Percentiles rank a stretch among this genome's conserved stretches.
These are phyloP conservation scores for Fragaria vesca DNA, from an alignment of 306 rosid genomes.

Conservation along the genomic window DNA sequence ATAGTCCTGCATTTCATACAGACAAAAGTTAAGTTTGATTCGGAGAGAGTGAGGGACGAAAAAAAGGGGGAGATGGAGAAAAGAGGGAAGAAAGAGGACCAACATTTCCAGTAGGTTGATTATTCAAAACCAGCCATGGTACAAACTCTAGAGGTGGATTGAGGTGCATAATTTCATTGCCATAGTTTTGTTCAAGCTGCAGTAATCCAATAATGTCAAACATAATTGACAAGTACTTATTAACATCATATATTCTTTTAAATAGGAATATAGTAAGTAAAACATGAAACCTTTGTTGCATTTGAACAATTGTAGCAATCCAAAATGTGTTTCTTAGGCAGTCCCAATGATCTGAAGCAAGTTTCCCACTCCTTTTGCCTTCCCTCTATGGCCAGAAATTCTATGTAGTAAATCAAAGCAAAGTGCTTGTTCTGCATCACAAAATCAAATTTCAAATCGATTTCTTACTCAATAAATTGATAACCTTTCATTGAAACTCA, in stretches of 20 bases:
- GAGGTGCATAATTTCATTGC: too few species aligned
- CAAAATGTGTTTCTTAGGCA: slow-evolving; percentile 35
- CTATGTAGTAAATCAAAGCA: slow-evolving; percentile 53
- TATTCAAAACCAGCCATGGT: too few species aligned
- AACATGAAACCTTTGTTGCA: slow-evolving; percentile 41
- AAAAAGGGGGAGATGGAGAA: too few species aligned
- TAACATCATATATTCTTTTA: background rate
- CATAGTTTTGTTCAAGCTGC: too few species aligned
- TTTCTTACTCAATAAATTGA: background rate
- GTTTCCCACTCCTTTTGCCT: slow-evolving; percentile 38
- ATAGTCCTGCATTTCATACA: slow-evolving; percentile 43
- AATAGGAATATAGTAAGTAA: background rate
- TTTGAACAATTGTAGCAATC: slow-evolving; percentile 43
- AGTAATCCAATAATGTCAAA: too few species aligned
- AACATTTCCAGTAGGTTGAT: too few species aligned
- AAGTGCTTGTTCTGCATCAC: slow-evolving; percentile 48
- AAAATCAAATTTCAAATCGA: background rate
- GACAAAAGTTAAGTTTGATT: too few species aligned
- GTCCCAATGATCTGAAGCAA: slow-evolving; percentile 44
- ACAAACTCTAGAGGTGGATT: too few species aligned
- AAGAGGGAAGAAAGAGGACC: too few species aligned
- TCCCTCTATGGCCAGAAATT: slow-evolving; percentile 51
- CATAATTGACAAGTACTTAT: background rate
- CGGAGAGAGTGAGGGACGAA: too few species aligned
- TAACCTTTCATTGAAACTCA: background rate